Percentiles rank a stretch among this genome's conserved stretches.
Conservation (phyloP, 202 grass and related monocot genomes). For the Setaria viridis region DNA sequence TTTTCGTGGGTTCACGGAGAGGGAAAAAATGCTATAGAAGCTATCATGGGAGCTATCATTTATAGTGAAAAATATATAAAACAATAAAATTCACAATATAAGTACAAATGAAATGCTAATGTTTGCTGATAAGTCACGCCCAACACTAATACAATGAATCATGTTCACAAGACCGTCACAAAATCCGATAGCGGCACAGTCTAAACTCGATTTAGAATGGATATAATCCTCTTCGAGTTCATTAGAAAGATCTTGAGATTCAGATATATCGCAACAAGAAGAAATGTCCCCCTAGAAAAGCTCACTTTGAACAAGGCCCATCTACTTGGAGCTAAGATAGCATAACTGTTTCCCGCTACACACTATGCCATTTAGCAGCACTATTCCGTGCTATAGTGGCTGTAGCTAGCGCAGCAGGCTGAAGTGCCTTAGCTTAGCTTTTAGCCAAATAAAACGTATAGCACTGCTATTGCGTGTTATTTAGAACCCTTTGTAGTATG, state of each 20-base stretch:
- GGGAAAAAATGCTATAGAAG: neutral
- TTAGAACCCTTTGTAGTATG: constrained; percentile 2
- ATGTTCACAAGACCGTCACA: neutral
- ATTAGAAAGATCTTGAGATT: neutral
- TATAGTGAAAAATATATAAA: neutral
- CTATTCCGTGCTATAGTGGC: neutral
- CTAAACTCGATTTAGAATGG: neutral
- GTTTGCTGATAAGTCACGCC: neutral
- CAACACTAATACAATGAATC: neutral
- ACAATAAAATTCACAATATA: neutral
- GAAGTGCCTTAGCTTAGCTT: neutral
- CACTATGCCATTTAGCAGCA: neutral
- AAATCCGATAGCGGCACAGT: neutral
- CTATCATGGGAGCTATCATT: neutral
- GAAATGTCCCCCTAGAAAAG: neutral
- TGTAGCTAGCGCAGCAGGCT: neutral
- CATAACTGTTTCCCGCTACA: neutral
- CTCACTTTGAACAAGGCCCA: neutral
- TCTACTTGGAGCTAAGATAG: neutral
- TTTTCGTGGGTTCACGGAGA: neutral
- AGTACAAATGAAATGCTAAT: neutral
- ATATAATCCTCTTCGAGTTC: neutral
- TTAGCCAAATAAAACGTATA: neutral
- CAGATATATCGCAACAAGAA: neutral
- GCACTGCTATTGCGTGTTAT: neutral